Conservation (phyloP, 2,329 filamentous ascomycete genomes). For the Erysiphe pulchra region DNA sequence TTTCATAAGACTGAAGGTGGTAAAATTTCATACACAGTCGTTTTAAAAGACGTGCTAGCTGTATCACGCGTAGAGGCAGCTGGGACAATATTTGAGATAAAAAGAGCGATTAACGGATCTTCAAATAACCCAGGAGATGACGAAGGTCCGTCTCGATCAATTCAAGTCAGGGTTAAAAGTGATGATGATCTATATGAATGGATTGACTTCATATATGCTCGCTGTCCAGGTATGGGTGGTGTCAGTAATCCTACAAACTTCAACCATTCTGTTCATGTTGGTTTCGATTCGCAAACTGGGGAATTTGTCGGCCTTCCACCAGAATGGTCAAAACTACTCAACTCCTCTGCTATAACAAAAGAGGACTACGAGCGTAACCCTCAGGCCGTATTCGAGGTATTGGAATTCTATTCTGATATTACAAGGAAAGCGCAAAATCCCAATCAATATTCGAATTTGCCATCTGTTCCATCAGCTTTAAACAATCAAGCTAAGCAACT, state of each 20-base stretch:
- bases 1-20: conserved; percentile 81
- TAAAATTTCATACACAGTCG: conserved; percentile 67
- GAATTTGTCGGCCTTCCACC: conserved; percentile 84
- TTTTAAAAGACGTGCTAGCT: conserved; percentile 66
- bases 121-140: conserved; percentile 44
- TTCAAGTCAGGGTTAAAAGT: conserved; percentile 80
- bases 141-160: conserved; percentile 55
- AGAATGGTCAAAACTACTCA: conserved; percentile 92
- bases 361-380: conserved; percentile 97
- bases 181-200: conserved; percentile 96
- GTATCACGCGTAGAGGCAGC: conserved; percentile 80
- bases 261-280: conserved; percentile 86
- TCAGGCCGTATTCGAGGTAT: conserved; percentile 54
- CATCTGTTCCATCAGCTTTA: conserved; percentile 34
- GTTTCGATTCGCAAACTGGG: conserved; percentile 84
- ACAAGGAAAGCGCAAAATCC: conserved; percentile 51
- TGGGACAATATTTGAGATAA: conserved; percentile 84
- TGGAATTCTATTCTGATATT: conserved; percentile 69
- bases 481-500: conserved; percentile 34
- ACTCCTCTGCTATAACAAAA: conserved; percentile 89
- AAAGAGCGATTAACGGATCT: conserved; percentile 40
- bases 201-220: conserved; percentile 95
- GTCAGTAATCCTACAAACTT: conserved; percentile 98
- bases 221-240: conserved; percentile 90
- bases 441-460: conserved; percentile 38